These are phyloP conservation scores for Collybiopsis confluens DNA, from an alignment of 768 basidiomycete genomes.

Conservation along the genomic window DNA sequence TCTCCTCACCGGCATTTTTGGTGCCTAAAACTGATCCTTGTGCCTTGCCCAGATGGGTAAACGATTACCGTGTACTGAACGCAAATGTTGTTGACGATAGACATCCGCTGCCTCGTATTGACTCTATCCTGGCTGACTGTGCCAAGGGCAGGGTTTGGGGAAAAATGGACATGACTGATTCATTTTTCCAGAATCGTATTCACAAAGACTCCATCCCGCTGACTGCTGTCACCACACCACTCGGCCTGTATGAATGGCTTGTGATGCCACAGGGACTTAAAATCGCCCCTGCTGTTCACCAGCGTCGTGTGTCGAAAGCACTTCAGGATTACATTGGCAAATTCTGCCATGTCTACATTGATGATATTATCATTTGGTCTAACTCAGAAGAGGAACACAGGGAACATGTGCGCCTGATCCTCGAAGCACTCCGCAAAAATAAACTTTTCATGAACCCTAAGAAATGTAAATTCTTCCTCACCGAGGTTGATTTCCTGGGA, in stretches of 20 bases:
- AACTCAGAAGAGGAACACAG: conserved; percentile 20
- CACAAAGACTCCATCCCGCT: conserved; percentile 21
- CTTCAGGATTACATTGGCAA: conserved; percentile 17
- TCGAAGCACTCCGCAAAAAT: conserved; percentile 10
- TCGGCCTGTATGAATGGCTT: conserved; percentile 31
- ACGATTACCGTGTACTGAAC: conserved; percentile 23
- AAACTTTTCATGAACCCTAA: conserved; percentile 17
- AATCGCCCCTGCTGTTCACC: conserved; percentile 26
- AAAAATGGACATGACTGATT: conserved; percentile 33
- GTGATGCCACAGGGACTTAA: conserved; percentile 30
- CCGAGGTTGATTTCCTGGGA: conserved; percentile 14
- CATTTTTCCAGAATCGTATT: conserved; percentile 31
- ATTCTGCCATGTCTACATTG: conserved; percentile 29
- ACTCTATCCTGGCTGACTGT: conserved; percentile 23
- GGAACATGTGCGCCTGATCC: conserved; percentile 15
- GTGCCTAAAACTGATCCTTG: conserved; percentile 25
- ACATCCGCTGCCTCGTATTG: conserved; percentile 21
- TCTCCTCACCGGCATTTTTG: conserved; percentile 27
- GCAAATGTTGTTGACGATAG: conserved; percentile 17
- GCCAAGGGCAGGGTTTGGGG: conserved; percentile 27
- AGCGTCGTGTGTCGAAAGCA: conserved; percentile 21
- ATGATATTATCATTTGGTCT: conserved; percentile 32
- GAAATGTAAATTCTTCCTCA: conserved; percentile 16
- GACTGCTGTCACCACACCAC: conserved; percentile 31
- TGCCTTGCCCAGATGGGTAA: conserved; percentile 19